Evolutionary conservation across 345 rosid species (phyloP).

Genomic region (Adansonia digitata): DNA sequence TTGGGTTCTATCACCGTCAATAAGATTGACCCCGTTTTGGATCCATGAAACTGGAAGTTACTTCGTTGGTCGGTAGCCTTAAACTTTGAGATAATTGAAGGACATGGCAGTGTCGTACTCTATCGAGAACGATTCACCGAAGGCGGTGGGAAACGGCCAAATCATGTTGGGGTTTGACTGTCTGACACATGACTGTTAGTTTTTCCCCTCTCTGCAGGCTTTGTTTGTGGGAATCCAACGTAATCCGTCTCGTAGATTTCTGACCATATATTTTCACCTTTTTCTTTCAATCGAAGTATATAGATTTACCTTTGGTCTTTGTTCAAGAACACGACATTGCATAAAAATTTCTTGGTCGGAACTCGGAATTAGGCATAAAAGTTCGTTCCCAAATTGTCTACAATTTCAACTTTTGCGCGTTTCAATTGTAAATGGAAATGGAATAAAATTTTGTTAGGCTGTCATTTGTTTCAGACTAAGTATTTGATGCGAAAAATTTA

Average conservation of each 20-base stretch:
- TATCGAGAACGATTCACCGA: neutral
- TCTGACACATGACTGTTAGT: neutral
- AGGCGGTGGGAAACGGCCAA: neutral
- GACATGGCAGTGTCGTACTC: neutral
- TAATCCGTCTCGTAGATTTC: neutral
- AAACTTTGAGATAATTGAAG: neutral
- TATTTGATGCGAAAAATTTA: neutral
- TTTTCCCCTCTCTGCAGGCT: neutral
- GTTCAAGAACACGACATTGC: neutral
- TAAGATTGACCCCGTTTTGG: neutral
- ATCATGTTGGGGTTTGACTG: neutral
- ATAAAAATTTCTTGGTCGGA: neutral
- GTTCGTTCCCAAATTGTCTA: neutral
- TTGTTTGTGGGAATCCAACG: neutral
- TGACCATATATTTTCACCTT: neutral
- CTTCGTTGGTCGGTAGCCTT: neutral
- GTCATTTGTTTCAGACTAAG: neutral
- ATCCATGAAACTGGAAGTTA: neutral
- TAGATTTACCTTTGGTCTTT: neutral
- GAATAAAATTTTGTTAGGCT: neutral
- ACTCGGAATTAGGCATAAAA: neutral
- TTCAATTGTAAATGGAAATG: neutral
- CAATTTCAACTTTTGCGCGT: neutral
- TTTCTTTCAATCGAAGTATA: too few relatives aligned
- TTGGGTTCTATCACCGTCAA: conserved; percentile 32